A percentile compares a stretch with the other conserved stretches of the same genome.
phyloP scores from a whole-genome alignment of 768 basidiomycete genomes.

The Fomitopsis pulvina region DNA sequence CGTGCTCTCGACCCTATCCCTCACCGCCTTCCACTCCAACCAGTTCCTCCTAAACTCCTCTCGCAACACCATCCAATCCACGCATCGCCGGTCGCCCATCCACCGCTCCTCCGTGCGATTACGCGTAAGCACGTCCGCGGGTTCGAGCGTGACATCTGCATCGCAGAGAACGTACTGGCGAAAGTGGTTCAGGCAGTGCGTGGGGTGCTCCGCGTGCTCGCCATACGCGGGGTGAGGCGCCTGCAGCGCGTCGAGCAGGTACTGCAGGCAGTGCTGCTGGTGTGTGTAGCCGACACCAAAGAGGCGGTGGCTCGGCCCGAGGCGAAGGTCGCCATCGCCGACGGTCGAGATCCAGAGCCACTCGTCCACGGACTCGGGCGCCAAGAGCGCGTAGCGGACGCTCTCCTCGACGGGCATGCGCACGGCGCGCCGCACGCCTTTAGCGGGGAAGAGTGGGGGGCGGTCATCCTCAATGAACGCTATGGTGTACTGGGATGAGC shows the following conservation, averaged over 20 bases:
- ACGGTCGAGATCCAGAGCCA: slow-evolving; percentile 22
- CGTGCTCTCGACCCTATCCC: neutral
- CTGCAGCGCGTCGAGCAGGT: slow-evolving; percentile 15
- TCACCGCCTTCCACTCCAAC: slow-evolving; percentile 4
- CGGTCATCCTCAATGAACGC: neutral
- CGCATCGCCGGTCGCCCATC: slow-evolving; percentile 20
- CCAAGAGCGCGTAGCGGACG: slow-evolving; percentile 21
- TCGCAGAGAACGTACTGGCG: slow-evolving; percentile 26
- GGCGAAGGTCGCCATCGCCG: slow-evolving; percentile 23
- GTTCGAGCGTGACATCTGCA: slow-evolving; percentile 26
- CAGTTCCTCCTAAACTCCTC: slow-evolving; percentile 14
- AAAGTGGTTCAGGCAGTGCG: slow-evolving; percentile 28
- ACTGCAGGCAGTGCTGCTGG: slow-evolving; percentile 27
- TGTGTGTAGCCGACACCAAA: slow-evolving; percentile 29
- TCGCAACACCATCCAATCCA: slow-evolving; percentile 23
- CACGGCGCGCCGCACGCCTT: neutral
- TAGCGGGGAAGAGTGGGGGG: neutral
- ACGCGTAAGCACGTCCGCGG: slow-evolving; percentile 12
- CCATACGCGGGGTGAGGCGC: neutral
- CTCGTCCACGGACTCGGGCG: slow-evolving; percentile 17
- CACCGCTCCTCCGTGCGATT: slow-evolving; percentile 12
- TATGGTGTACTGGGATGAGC: neutral
- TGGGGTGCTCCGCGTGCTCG: slow-evolving; percentile 13
- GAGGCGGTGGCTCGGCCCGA: slow-evolving; percentile 23
- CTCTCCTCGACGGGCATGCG: slow-evolving; percentile 21